Evolutionary conservation across 2,329 filamentous ascomycete species (phyloP), one percentile per base, ranked within the genome.

Genomic region (Paecilomyces niveus): DNA sequence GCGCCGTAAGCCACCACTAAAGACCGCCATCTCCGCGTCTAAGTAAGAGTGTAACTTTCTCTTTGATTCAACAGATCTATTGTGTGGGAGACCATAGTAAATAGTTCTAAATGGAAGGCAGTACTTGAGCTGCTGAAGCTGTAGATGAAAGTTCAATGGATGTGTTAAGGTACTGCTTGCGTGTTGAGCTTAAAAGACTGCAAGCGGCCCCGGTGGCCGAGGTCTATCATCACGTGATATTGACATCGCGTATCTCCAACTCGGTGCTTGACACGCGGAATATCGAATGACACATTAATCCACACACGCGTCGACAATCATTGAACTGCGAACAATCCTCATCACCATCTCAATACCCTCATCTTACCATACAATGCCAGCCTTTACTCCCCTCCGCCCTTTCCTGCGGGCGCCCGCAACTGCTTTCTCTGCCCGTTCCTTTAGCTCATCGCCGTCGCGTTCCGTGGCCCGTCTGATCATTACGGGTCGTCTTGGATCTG

Each of bases 381-480:
- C 76, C 72, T 84, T 73, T 71, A 82, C 79, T 78, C 81, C 75
- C 74, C 80, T 76, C 66, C 76, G 76, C 77, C 77, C 75, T 66
- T 67, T 73, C 77, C 71, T 76, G 76, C 70, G 77, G 79, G 72
- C 77, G 74, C 70, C 76, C 63, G 65, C 67, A 62, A 62, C 74
- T 58, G 63, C 77, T 62, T 63, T 69, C 59, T 67, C 77, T 62
- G 72, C 81, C 66, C 90, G 91, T 76, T 77, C 86, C 70, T 96
- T 97, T 84, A 90, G 86, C 79, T 86, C 86, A 67, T 78, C 85
- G 49, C 75, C 83, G 54, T 68, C 79, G 51, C 78, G 78, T 64
- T 82, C 84, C 62, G 70, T 94, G 65, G 90, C 94, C 66, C 89
- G 87, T 76, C 89, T 99, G 80, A 89, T 86, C 69, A 81, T 99